These are phyloP conservation scores for Pelagomonas calceolata DNA, from an alignment of 108 stramenopile genomes.

Conservation along the genomic window DNA sequence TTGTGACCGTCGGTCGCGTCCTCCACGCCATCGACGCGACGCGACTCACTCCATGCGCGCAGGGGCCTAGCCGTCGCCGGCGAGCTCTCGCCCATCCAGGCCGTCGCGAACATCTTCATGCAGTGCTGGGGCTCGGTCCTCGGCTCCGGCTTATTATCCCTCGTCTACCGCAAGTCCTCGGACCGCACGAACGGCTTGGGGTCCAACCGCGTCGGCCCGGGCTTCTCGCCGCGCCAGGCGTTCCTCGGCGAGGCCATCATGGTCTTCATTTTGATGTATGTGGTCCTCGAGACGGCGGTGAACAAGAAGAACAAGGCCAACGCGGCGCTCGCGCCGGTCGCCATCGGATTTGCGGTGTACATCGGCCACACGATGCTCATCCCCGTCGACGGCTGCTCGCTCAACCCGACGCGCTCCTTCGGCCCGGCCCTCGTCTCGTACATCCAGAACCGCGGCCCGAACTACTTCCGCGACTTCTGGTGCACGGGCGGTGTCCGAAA, in stretches of 20 bases:
- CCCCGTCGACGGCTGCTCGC: constrained; percentile 20
- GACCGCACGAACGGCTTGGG: constrained; percentile 6
- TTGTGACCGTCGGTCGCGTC: too few species aligned
- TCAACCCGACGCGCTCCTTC: constrained; percentile 22
- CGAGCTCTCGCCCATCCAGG: background rate
- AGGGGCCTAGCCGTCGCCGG: constrained; percentile 6
- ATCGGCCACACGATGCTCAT: constrained; percentile 11
- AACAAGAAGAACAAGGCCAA: constrained; percentile 3
- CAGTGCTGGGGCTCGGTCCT: constrained; percentile 11
- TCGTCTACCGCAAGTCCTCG: background rate
- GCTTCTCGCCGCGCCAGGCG: constrained; percentile 6
- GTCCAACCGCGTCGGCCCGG: constrained; percentile 7
- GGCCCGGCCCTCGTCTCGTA: constrained; percentile 8
- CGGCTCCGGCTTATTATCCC: constrained; percentile 4
- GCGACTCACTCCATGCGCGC: too few species aligned
- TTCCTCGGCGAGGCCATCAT: constrained; percentile 11
- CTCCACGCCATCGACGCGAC: too few species aligned
- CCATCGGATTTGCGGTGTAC: constrained; percentile 12
- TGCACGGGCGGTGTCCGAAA: too few species aligned
- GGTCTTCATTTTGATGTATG: constrained; percentile 7
- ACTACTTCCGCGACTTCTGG: background rate
- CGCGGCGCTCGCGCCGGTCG: constrained; percentile 10
- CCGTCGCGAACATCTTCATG: constrained; percentile 3
- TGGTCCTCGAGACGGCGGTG: constrained; percentile 8
- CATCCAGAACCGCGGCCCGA: background rate